These are phyloP conservation scores for Gleditsia sinensis DNA, from an alignment of 306 rosid species.

Conservation along the genomic window DNA sequence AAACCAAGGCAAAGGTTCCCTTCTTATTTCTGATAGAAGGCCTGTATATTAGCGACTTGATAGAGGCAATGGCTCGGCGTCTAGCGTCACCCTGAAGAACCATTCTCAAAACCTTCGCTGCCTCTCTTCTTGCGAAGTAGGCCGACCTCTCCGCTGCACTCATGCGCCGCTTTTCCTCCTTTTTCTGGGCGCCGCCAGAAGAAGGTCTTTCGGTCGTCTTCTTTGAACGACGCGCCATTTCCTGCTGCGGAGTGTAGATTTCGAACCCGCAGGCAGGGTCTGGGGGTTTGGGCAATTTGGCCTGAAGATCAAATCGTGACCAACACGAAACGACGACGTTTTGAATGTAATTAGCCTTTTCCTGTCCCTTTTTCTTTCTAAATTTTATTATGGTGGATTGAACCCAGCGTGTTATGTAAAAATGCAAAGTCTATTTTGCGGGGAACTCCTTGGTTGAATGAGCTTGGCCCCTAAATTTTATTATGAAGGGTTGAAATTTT, in stretches of 20 bases:
- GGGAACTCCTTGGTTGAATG: no score
- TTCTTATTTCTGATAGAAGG: conserved; percentile 88
- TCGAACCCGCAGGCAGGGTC: no score
- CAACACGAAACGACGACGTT: neutral
- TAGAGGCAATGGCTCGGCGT: conserved; percentile 83
- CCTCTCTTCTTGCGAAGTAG: conserved; percentile 81
- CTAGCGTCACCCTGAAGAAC: conserved; percentile 84
- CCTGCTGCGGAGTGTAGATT: no score
- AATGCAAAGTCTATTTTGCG: no score
- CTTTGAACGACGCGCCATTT: conserved; percentile 41
- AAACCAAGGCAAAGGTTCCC: conserved; percentile 81
- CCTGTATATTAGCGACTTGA: conserved; percentile 78
- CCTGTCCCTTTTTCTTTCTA: no score
- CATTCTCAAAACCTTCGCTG: conserved; percentile 68
- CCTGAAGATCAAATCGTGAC: neutral
- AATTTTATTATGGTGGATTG: no score
- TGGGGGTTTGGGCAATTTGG: neutral
- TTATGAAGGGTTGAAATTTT: no score
- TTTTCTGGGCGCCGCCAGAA: conserved; percentile 18
- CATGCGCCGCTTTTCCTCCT: conserved; percentile 32
- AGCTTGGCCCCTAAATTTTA: no score
- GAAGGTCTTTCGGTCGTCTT: conserved; percentile 14
- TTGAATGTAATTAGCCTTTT: no score
- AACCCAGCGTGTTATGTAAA: no score
- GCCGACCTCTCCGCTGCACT: conserved; percentile 79